Percentiles rank a stretch among this genome's conserved stretches.
Conservation (phyloP, 208 protist species). For the Acanthamoeba polyphaga region DNA sequence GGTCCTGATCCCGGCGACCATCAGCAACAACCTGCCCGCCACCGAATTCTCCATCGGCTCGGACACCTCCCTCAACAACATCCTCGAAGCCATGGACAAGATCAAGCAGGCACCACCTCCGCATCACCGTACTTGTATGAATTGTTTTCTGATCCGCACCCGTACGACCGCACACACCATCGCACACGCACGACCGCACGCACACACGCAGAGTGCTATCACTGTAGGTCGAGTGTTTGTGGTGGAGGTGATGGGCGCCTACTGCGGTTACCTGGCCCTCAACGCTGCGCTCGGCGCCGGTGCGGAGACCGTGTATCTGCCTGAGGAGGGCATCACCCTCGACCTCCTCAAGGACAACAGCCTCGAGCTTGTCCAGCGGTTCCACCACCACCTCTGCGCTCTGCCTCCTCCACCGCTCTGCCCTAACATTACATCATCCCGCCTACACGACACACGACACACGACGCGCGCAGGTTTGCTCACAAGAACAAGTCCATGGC, state of each 20-base stretch:
- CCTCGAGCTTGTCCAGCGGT: conserved; percentile 71
- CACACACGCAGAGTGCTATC: conserved; percentile 32
- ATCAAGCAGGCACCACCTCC: conserved; percentile 81
- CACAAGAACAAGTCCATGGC: background rate
- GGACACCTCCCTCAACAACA: conserved; percentile 88
- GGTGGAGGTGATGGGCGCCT: conserved; percentile 86
- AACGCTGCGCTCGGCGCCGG: conserved; percentile 82
- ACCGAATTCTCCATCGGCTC: conserved; percentile 84
- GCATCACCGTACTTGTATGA: background rate
- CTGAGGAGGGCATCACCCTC: conserved; percentile 81
- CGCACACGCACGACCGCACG: too few species aligned
- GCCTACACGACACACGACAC: too few species aligned
- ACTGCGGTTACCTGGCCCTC: conserved; percentile 86
- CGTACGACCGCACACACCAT: too few species aligned
- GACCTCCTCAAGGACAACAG: conserved; percentile 60
- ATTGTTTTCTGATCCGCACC: too few species aligned
- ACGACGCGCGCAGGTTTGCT: background rate
- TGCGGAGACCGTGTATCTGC: conserved; percentile 84
- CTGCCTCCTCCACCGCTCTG: background rate
- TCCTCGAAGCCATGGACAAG: conserved; percentile 83
- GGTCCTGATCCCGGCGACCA: conserved; percentile 86
- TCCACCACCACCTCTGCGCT: background rate
- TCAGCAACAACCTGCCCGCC: conserved; percentile 84
- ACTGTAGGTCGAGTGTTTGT: conserved; percentile 84
- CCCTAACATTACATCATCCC: background rate